These are phyloP conservation scores for Ogataea naganishii DNA, from an alignment of 805 yeast species.

Conservation along the genomic window DNA sequence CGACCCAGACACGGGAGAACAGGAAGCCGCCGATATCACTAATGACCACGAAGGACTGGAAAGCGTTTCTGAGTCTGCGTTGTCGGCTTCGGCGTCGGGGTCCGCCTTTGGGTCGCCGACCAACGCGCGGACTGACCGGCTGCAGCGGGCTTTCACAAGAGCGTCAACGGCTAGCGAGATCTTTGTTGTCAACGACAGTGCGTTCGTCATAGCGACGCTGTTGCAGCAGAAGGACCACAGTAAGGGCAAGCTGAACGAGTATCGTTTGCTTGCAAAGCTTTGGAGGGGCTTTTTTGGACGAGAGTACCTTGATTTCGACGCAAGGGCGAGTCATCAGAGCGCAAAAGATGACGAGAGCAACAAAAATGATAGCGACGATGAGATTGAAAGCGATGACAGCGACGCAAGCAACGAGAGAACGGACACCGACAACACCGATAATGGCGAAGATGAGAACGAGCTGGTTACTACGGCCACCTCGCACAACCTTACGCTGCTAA, in stretches of 20 bases:
- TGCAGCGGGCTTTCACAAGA: slow-evolving; percentile 18
- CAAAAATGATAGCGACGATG: slow-evolving; percentile 1
- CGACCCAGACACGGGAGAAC: no score
- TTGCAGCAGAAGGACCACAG: no score
- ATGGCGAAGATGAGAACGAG: background rate
- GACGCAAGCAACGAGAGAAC: background rate
- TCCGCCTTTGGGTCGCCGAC: no score
- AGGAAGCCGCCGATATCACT: no score
- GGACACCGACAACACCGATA: background rate
- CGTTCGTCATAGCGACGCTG: slow-evolving; percentile 10
- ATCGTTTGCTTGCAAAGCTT: slow-evolving; percentile 13
- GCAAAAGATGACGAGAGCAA: slow-evolving; percentile 10
- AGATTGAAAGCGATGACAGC: background rate
- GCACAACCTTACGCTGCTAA: slow-evolving; percentile 20
- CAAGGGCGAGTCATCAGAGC: slow-evolving; percentile 1
- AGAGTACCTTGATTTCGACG: slow-evolving; percentile 13
- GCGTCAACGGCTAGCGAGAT: slow-evolving; percentile 21
- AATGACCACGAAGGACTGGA: no score
- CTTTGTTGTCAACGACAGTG: slow-evolving; percentile 14
- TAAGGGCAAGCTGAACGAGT: slow-evolving; percentile 8
- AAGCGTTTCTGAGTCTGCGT: no score
- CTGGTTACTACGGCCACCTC: background rate
- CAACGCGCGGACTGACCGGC: no score
- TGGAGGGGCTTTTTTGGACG: slow-evolving; percentile 25
- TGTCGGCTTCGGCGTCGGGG: no score